Base-by-base conservation (phyloP, 2,329 filamentous ascomycete genomes). In the Ceratocystiopsis minuta region DNA sequence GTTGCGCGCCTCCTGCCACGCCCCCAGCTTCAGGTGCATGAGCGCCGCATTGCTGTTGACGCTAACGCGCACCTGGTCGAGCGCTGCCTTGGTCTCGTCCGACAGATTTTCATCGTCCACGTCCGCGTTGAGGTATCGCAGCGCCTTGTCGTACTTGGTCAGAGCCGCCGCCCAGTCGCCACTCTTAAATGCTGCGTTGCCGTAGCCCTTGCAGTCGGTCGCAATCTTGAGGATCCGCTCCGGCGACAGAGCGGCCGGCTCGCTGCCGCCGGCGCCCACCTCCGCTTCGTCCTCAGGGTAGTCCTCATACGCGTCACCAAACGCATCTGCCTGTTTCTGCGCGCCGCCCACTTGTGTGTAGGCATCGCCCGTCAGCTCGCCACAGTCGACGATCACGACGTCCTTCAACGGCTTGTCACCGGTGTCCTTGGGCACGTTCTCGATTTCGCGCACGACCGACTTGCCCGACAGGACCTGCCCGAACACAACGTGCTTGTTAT, bases 401-500 rank as follows among this genome's bases (percentile, higher is more conserved):
- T 87, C 80, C 49, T 75, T 68, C 40, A 56, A 57, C 24, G 86
- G 87, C 63, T 87, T 88, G 66, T 96, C 90, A 53, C 71, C 72
- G 24, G 70, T 63, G 50, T 78, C 69, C 2, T 82, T 90, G 41
- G 69, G 67, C 47, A 84, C 66, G 60, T 90, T 90, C 65, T 98
- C 90, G 54, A 96, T 78, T 59, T 87, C 78, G 49, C 90, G 80
- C 32, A 96, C 74, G 34, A 95, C 66, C 47, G 83, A 87, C 70
- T 95, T 96, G 55, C 90, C 90, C 46, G 78, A 81, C 55, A 95
- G 72, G 43, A 96, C 88, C 58, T 95, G 80, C 48, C 90, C 90
- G 53, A 95, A 98, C 18, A 98, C 87, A 38, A 96, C 90, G 63
- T 98, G 51, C 70, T 98, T 98, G 58, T 76, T 76, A 59, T 98